Conservation (phyloP, 495 filamentous ascomycete species). For the Aspergillus bridgeri region DNA sequence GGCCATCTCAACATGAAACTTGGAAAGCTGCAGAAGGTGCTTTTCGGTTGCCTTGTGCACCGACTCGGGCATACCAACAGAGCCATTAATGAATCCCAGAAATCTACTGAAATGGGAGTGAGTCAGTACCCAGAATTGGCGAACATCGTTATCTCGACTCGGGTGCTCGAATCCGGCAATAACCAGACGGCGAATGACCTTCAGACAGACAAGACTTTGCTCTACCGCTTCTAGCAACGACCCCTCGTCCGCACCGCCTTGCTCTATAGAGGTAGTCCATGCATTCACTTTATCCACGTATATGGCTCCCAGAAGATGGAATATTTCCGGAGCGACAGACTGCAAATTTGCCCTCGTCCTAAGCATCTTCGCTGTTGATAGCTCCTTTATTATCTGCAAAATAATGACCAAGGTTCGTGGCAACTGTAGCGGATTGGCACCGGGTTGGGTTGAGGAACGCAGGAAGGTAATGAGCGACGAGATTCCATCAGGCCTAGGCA, state of each 20-base stretch:
- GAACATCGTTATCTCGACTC: constrained; percentile 68
- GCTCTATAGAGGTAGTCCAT: constrained; percentile 62
- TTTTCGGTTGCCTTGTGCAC: constrained; percentile 62
- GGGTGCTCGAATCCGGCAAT: constrained; percentile 81
- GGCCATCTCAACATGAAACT: constrained; percentile 85
- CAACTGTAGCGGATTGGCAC: constrained; percentile 52
- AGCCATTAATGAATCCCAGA: constrained; percentile 39
- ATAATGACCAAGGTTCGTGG: constrained; percentile 71
- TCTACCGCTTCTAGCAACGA: constrained; percentile 59
- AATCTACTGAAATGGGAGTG: constrained; percentile 70
- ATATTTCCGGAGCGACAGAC: constrained; percentile 71
- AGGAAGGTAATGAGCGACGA: constrained; percentile 57
- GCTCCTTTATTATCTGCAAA: constrained; percentile 83
- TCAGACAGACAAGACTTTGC: constrained; percentile 74
- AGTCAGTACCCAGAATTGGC: constrained; percentile 70
- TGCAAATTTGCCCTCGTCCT: constrained; percentile 69
- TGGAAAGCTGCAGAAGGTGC: constrained; percentile 83
- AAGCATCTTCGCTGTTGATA: constrained; percentile 72
- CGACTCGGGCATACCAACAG: constrained; percentile 24
- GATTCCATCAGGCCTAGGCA: constrained; percentile 48
- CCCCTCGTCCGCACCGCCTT: constrained; percentile 53
- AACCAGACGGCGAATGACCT: constrained; percentile 74
- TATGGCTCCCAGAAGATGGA: constrained; percentile 69
- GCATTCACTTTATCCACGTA: constrained; percentile 70
- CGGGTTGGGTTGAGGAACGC: constrained; percentile 44